phyloP scores from a whole-genome alignment of 495 filamentous ascomycete species.

The Elasticomyces elasticus region DNA sequence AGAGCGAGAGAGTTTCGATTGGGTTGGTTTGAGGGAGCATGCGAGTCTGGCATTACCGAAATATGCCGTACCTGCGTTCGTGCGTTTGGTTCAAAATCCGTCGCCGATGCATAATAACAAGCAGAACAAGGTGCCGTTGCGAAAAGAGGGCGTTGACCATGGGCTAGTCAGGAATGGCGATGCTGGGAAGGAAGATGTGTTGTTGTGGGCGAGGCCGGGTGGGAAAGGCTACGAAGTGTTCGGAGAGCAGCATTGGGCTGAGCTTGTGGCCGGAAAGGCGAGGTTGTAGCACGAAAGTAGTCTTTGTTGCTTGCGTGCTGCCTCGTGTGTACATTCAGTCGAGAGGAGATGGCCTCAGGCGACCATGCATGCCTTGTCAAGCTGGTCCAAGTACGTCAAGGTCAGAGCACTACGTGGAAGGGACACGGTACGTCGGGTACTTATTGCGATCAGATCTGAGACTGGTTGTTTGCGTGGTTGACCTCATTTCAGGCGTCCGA shows the following conservation, averaged over 20 bases:
- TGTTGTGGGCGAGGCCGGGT: conserved; percentile 20
- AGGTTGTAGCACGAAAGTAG: conserved; percentile 10
- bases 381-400: too few relatives aligned
- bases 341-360: too few relatives aligned
- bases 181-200: conserved; percentile 17
- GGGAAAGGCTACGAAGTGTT: conserved; percentile 25
- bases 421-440: too few relatives aligned
- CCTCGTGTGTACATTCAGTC: not conserved
- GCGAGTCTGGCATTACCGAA: conserved; percentile 47
- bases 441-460: too few relatives aligned
- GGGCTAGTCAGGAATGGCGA: conserved; percentile 21
- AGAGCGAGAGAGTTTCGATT: conserved; percentile 23
- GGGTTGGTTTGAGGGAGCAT: conserved; percentile 30
- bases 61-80: conserved; percentile 70
- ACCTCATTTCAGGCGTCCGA: too few relatives aligned
- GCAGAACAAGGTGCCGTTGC: conserved; percentile 66
- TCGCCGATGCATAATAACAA: conserved; percentile 73
- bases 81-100: conserved; percentile 50
- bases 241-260: conserved; percentile 24
- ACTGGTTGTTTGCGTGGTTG: too few relatives aligned
- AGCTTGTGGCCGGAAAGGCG: conserved; percentile 18
- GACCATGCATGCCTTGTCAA: too few relatives aligned
- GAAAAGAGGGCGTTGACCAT: conserved; percentile 62
- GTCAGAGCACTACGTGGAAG: too few relatives aligned
- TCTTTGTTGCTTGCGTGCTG: too few relatives aligned